Base-by-base conservation (phyloP, 768 basidiomycete genomes). In the Boletus vermiculosoides region DNA sequence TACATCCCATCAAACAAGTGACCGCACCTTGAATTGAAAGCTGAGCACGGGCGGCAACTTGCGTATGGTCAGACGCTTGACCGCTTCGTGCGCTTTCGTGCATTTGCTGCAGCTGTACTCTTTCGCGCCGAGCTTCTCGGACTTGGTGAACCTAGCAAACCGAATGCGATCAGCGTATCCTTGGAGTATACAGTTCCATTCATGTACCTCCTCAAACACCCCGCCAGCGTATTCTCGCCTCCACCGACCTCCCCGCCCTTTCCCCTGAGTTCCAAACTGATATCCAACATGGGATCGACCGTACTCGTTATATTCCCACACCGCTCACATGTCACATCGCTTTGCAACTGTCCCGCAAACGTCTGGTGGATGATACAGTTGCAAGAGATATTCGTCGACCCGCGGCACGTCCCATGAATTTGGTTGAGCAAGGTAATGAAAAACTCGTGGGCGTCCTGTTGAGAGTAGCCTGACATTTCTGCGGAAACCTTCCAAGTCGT, bases 371-470 rank as follows among this genome's bases (percentile, higher is more conserved):
- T 84, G 65, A 96, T 85, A 66, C 96, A 98, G 60, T 88, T 91
- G 71, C 94, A 96, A 22, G 85, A 83, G 25, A 88, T 77, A 63
- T 88, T 85, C 12, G 87, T 90, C 52, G 84, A 84, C 1, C 89
- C 85, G 39, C 87, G 79, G 12, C 87, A 88, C 37, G 84, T 89
- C 20, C 78, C 77, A 69, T 98, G 95, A 12, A 97, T 89, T 61
- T 93, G 89, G 66, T 95, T 94, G 25, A 98, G 77, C 0, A 86
- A 83, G 18, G 87, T 80, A 30, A 92, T 90, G 71, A 92, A 90
- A 67, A 86, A 89, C 70, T 92, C 88, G 77, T 95, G 93, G 2
- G 93, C 92, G 59, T 98, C 95, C 66, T 96, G 96, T 70, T 98
- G 96, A 0, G 92, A 85, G 66, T 98, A 93, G 2, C 94, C 95